A percentile compares a stretch with the other conserved stretches of the same genome.
phyloP scores from a whole-genome alignment of 2,329 filamentous ascomycete genomes.

The Stylonectria norvegica region DNA sequence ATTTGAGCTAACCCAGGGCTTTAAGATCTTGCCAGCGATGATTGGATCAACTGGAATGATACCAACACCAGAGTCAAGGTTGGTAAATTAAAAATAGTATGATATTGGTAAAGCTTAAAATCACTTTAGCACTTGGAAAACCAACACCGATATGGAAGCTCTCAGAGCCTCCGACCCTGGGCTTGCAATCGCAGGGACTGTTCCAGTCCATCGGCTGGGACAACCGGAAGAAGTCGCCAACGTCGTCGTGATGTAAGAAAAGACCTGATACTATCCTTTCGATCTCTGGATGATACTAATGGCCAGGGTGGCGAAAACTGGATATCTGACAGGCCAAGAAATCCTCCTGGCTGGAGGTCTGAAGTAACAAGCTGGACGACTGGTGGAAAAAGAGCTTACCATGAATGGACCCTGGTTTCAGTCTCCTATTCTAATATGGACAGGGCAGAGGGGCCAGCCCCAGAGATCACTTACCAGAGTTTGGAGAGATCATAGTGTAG shows the following conservation, averaged over 20 bases:
- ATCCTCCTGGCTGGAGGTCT: not conserved
- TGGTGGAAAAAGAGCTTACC: too few species aligned
- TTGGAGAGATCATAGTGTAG: too few species aligned
- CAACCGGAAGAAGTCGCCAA: conserved; percentile 34
- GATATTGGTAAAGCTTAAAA: not conserved
- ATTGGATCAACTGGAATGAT: conserved; percentile 37
- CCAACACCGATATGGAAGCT: conserved; percentile 27
- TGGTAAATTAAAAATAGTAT: not conserved
- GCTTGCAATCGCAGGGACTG: conserved; percentile 32
- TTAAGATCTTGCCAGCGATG: conserved; percentile 34
- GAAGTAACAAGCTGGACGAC: not conserved
- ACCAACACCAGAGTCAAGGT: conserved; percentile 30
- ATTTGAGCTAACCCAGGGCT: not conserved
- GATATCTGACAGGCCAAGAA: conserved; percentile 1
- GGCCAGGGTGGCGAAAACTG: not conserved
- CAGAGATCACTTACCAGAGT: too few species aligned
- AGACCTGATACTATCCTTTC: not conserved
- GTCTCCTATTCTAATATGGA: too few species aligned
- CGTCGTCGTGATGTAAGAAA: conserved; percentile 30
- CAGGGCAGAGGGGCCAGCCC: too few species aligned
- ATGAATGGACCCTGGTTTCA: too few species aligned
- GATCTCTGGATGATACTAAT: conserved; percentile 1
- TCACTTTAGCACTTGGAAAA: conserved; percentile 28
- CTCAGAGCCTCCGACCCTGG: conserved; percentile 31
- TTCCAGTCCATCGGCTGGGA: conserved; percentile 35